Base-by-base conservation (phyloP, 1,284 basidiomycete species). In the Exsudoporus floridanus region DNA sequence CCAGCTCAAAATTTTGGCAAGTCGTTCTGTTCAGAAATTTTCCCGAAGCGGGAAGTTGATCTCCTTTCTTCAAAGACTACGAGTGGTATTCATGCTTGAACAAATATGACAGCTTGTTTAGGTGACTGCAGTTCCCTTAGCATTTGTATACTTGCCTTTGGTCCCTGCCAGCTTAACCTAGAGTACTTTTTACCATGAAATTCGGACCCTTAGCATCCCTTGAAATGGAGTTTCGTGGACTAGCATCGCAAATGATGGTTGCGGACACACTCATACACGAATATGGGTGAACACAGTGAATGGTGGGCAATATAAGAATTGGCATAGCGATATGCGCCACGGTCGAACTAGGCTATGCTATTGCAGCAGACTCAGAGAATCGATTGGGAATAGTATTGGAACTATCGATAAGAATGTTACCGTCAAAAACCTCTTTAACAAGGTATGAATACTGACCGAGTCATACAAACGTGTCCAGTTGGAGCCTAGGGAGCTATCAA, bases 401-500 rank as follows among this genome's bases (percentile, higher is more conserved):
- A 86, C 82, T 85, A 60, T 45, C 28, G n/a, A 47, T 19, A 35
- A 39, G 18, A 37, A 53, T 51, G 38, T 51, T 23, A 23, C 49
- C 34, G 33, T 30, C 49, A 47, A 23, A 16, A 13, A 56, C 10
- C 13, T 16, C 31, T 8, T 23, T 16, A 42, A 16, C 27, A 9
- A 34, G 10, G 37, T 6, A 28, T 23, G 9, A 23, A 25, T 42
- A 68, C 86, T 62, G 66, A 92, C 90, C 56, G 92, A 94, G 70
- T 97, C 93, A 66, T 97, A 97, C 44, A 97, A 70, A 56, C 92
- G 79, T 36, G 93, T 96, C 86, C 93, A 97, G 60, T 90, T 88
- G 34, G 91, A 94, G n/a, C 91, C 92, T 35, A 94, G 73, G 2
- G 92, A 94, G 49, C 80, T 88, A 56, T 96, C 86, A 56, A 98